Percentiles rank a stretch among this genome's conserved stretches.
These are phyloP conservation scores for Turritis glabra DNA, from an alignment of 345 rosid species.

Conservation along the genomic window DNA sequence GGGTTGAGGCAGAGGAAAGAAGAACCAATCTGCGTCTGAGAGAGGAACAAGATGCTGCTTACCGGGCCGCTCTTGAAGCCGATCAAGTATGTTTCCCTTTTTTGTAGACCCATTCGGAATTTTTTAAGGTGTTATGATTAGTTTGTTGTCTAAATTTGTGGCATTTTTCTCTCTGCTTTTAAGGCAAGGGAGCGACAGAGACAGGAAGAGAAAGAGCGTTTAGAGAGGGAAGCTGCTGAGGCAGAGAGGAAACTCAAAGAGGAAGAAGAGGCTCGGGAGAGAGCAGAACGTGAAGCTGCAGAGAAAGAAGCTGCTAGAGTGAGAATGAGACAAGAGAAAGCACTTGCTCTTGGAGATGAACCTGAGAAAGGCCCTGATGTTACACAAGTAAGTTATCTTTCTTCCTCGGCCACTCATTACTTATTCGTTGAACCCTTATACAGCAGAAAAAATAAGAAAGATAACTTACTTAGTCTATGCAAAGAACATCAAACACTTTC, in stretches of 20 bases:
- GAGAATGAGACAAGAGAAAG: constrained; percentile 84
- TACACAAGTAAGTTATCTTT: constrained; percentile 63
- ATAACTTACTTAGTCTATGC: no score
- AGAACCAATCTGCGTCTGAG: constrained; percentile 72
- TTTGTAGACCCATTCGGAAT: not conserved
- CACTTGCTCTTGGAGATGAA: constrained; percentile 78
- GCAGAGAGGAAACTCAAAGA: constrained; percentile 84
- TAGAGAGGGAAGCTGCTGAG: constrained; percentile 91
- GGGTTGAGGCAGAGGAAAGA: constrained; percentile 96
- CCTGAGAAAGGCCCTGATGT: constrained; percentile 89
- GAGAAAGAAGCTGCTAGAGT: constrained; percentile 81
- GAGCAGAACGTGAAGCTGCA: constrained; percentile 83
- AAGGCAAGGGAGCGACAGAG: constrained; percentile 90
- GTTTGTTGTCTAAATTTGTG: not conserved
- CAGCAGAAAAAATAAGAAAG: no score
- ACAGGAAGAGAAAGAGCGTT: constrained; percentile 81
- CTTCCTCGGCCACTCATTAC: constrained; percentile 1
- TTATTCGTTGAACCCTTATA: no score
- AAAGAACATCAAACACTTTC: constrained; percentile 2
- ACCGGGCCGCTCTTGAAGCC: constrained; percentile 96
- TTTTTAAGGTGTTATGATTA: not conserved
- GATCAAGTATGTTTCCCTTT: constrained; percentile 66
- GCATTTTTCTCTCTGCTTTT: not conserved
- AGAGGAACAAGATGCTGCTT: constrained; percentile 99
- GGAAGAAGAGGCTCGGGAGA: constrained; percentile 87